A percentile compares a stretch with the other conserved stretches of the same genome.
Conservation (phyloP, 495 filamentous ascomycete species). For the Penicillium fimorum region DNA sequence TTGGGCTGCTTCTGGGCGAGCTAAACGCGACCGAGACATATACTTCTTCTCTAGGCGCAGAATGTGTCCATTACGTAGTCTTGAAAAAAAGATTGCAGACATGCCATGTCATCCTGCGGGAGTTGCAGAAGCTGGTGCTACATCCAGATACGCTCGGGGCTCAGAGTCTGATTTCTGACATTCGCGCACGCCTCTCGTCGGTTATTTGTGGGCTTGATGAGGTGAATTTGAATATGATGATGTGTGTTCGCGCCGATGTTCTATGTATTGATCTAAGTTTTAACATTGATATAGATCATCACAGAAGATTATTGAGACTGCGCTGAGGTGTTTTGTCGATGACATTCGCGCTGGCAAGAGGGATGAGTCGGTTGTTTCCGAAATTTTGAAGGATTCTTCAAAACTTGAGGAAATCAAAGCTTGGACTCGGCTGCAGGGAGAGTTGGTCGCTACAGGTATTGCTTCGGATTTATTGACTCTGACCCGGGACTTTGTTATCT, state of each 20-base stretch:
- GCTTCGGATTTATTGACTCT: conserved; percentile 8
- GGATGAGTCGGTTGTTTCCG: conserved; percentile 2
- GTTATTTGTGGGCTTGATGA: conserved; percentile 19
- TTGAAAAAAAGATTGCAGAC: conserved; percentile 6
- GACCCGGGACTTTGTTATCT: conserved; percentile 18
- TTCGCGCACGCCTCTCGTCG: conserved; percentile 15
- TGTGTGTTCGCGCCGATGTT: conserved; percentile 12
- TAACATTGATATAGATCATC: conserved; percentile 15
- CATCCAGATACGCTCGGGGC: not conserved
- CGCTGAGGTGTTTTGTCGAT: conserved; percentile 9
- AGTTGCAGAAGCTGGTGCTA: conserved; percentile 16
- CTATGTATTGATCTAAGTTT: not conserved
- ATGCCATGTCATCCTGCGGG: conserved; percentile 14
- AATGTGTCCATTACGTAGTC: not conserved
- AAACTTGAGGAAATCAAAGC: conserved; percentile 6
- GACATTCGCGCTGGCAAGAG: conserved; percentile 12
- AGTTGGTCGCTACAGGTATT: conserved; percentile 14
- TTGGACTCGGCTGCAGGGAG: conserved; percentile 17
- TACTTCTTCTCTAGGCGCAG: not conserved
- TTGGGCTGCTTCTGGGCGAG: conserved; percentile 13
- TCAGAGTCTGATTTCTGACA: conserved; percentile 11
- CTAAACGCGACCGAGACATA: conserved; percentile 7
- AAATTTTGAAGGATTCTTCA: conserved; percentile 6
- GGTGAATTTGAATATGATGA: conserved; percentile 23
- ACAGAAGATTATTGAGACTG: conserved; percentile 15